These are phyloP conservation scores for Huiozyma naganishii DNA, from an alignment of 805 yeast species.

Conservation along the genomic window DNA sequence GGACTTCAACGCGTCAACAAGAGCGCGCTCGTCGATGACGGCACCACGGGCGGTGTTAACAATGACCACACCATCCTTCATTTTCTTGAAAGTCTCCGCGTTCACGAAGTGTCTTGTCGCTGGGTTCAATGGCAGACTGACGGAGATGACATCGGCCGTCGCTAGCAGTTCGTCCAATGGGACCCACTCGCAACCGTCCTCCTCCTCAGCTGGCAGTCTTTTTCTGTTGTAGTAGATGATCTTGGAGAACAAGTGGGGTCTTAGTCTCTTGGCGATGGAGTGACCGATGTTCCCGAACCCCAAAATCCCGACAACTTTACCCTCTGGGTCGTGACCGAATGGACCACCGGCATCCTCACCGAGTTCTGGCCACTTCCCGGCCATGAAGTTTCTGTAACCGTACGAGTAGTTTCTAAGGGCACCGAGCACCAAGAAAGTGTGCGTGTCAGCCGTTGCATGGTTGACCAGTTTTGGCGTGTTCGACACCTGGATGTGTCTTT, in stretches of 20 bases:
- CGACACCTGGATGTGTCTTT: constrained; percentile 49
- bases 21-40: constrained; percentile 54
- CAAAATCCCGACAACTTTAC: constrained; percentile 65
- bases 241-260: constrained; percentile 66
- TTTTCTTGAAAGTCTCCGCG: constrained; percentile 45
- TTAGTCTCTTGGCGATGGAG: constrained; percentile 58
- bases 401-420: constrained; percentile 57
- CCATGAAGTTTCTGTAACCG: constrained; percentile 42
- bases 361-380: constrained; percentile 50
- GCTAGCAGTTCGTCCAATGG: constrained; percentile 56
- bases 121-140: constrained; percentile 68
- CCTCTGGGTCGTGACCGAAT: constrained; percentile 65
- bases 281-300: constrained; percentile 92
- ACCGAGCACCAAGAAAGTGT: constrained; percentile 49
- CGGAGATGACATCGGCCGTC: constrained; percentile 56
- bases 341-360: constrained; percentile 52
- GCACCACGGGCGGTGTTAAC: constrained; percentile 89
- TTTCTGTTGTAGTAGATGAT: constrained; percentile 65
- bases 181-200: constrained; percentile 60
- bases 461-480: constrained; percentile 59
- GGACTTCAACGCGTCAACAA: constrained; percentile 43
- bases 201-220: constrained; percentile 48
- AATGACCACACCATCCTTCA: constrained; percentile 67
- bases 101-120: constrained; percentile 62
- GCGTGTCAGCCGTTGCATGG: constrained; percentile 63